A percentile compares a stretch with the other conserved stretches of the same genome.
Evolutionary conservation across 306 rosid species (phyloP).

Genomic region (Trifolium repens): DNA sequence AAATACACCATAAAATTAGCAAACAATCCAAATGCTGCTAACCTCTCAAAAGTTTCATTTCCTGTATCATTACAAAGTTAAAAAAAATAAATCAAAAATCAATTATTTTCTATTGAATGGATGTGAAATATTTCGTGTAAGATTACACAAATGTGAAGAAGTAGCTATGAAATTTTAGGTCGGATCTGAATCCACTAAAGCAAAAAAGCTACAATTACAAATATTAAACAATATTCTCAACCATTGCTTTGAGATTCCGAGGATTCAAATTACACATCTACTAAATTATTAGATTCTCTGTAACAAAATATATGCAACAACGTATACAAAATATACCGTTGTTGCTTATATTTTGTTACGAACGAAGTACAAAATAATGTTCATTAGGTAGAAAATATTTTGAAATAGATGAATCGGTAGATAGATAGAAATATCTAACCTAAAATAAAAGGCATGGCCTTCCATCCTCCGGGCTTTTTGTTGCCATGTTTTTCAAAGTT

Average conservation of each 20-base stretch:
- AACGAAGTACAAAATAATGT: no score
- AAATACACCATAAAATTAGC: slow-evolving; percentile 88
- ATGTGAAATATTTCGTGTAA: background rate
- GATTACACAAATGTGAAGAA: background rate
- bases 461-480: slow-evolving; percentile 84
- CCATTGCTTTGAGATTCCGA: background rate
- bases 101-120: background rate
- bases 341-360: no score
- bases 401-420: background rate
- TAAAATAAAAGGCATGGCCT: slow-evolving; percentile 79
- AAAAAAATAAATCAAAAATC: background rate
- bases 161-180: no score
- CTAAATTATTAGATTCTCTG: no score
- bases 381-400: no score
- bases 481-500: slow-evolving; percentile 18
- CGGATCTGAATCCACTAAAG: no score
- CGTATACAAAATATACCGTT: no score
- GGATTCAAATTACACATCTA: background rate
- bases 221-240: background rate
- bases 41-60: slow-evolving; percentile 83
- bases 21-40: slow-evolving; percentile 72
- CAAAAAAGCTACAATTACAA: background rate
- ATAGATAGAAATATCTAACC: slow-evolving; percentile 48
- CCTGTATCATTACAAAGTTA: slow-evolving; percentile 46
- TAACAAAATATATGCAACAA: no score